phyloP scores from a whole-genome alignment of 331 rosid species.

The Telfairia occidentalis region DNA sequence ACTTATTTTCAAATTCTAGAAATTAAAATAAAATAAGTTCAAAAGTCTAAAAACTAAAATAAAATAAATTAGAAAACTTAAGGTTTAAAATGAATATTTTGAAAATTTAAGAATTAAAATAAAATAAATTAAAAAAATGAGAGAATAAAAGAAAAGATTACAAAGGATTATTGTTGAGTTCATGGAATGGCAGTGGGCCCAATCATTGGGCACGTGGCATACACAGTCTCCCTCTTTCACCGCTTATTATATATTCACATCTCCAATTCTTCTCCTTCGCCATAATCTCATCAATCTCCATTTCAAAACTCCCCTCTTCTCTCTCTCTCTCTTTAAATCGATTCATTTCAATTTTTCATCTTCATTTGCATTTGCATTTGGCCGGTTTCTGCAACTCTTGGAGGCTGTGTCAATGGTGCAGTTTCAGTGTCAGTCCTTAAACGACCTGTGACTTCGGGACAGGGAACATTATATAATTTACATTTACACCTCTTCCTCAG shows the following conservation, averaged over 20 bases:
- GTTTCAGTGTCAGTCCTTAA: slow-evolving; percentile 4
- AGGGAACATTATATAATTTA: background rate
- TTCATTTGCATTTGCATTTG: too few relatives aligned
- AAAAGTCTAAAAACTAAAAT: too few relatives aligned
- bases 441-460: background rate
- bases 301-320: background rate
- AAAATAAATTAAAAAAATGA: too few relatives aligned
- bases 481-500: background rate
- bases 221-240: background rate
- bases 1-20: too few relatives aligned
- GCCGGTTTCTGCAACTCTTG: slow-evolving; percentile 17
- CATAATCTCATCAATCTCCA: background rate
- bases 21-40: too few relatives aligned
- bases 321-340: background rate
- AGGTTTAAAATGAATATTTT: too few relatives aligned
- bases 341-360: too few relatives aligned
- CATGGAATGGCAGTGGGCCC: background rate
- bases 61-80: too few relatives aligned
- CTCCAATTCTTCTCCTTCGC: background rate
- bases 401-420: slow-evolving; percentile 16
- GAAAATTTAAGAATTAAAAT: too few relatives aligned
- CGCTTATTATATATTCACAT: slow-evolving; percentile 17
- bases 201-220: background rate
- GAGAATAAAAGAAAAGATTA: too few relatives aligned
- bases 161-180: too few relatives aligned